Conservation (phyloP, 2,329 filamentous ascomycete genomes). For the Fusarium drepaniforme region DNA sequence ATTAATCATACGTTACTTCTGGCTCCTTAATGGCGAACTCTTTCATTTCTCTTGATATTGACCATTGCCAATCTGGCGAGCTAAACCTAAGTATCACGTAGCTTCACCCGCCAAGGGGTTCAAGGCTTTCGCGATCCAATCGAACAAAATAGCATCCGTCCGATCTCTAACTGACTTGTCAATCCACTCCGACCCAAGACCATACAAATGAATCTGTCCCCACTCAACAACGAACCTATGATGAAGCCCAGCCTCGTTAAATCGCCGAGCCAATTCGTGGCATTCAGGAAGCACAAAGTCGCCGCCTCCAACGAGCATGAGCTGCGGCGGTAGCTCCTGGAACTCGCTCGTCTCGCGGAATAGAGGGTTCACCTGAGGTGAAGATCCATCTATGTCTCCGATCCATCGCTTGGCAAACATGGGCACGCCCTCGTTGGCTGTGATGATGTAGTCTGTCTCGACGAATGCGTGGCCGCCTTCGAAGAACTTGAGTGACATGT, state of each 20-base stretch:
- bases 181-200: background rate
- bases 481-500: background rate
- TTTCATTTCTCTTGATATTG: too few species aligned
- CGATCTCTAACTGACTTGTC: background rate
- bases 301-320: background rate
- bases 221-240: background rate
- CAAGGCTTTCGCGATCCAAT: too few species aligned
- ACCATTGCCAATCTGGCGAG: too few species aligned
- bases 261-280: background rate
- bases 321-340: background rate
- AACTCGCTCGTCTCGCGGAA: background rate
- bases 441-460: constrained; percentile 1
- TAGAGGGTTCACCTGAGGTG: background rate
- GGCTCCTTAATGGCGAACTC: too few species aligned
- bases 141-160: background rate
- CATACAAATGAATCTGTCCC: background rate
- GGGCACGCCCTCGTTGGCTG: background rate
- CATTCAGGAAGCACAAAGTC: background rate
- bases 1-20: too few species aligned
- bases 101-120: too few species aligned
- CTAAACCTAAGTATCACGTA: too few species aligned
- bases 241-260: background rate
- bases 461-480: background rate
- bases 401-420: background rate
- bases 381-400: background rate